Evolutionary conservation across 2,329 filamentous ascomycete genomes (phyloP), one percentile per base, ranked within the genome.

Genomic region (Xylariaceae sp.): DNA sequence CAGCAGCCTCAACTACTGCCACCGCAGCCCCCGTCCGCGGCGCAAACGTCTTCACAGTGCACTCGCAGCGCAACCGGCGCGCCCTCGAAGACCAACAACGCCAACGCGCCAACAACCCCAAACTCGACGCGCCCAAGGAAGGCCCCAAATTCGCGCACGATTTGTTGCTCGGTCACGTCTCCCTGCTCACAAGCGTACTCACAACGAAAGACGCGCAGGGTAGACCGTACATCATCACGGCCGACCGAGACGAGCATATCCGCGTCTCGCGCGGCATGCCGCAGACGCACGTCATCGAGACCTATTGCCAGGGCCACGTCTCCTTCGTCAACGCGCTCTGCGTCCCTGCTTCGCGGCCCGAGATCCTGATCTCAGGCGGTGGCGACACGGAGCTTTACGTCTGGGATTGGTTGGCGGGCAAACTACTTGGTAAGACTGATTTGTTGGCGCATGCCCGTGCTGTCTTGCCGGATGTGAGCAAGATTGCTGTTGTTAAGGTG

Each of bases 161-260:
- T 44, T 79, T 96, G 0, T 78, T 97, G 6, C 84, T 99, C 0
- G 94, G 94, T 10, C 94, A 99, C 74, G 94, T 99, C 11, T 97
- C 93, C 0, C 89, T 97, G 84, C 83, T 99, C 53, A 97, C 92
- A 1, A 87, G 90, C 69, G 73, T 97, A 55, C 74, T 79, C 2
- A 78, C 85, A 48, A 80, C 79, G 4, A 76, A 18, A 3, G 60
- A 69, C 71, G 78, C 65, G 63, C 76, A 66, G 61, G 73, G 67
- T 23, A 72, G 73, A 34, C 73, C 73, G 13, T 84, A 83, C 65
- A 82, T 85, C 69, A 64, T 86, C 65, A 84, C 83, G 0, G 78
- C 76, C 4, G 80, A 85, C 63, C 77, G 82, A 10, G 82, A 84
- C 70, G 79, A 85, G 61, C 94, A 99, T 74, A 93, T 99, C 69